Base-by-base conservation (phyloP, 2,329 filamentous ascomycete species). In the Cladophialophora carrionii region DNA sequence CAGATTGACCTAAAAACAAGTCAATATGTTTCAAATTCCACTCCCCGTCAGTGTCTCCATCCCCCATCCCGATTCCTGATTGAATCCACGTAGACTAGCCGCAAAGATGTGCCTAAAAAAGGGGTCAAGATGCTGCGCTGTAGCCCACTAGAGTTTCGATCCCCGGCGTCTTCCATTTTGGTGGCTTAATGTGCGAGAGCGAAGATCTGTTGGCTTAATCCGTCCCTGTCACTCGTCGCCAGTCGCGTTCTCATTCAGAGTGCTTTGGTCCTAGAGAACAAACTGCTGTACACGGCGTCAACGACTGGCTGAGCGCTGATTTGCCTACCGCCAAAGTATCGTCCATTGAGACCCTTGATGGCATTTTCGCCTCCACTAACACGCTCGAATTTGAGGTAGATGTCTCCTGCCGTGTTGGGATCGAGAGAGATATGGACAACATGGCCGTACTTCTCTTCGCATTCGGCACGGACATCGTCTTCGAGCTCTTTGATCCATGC, bases 381-480 rank as follows among this genome's bases (percentile, higher is more conserved):
- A 75, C 92, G 90, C 80, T 96, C 92, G 81, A 99, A 99, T 79
- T 99, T 99, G 78, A 99, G 88, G 79, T 96, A 99, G 73, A 99
- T 94, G 77, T 99, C 95, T 79, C 95, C 95, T 78, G 90, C 87
- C 55, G 92, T 95, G 81, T 96, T 96, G 71, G 90, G 88, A 82
- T 98, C 94, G 79, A 96, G 86, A 73, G 92, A 87, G 80, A 98
- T 96, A 87, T 99, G 95, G 78, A 98, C 92, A 74, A 99, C 94
- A 74, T 94, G 91, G 75, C 95, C 95, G 83, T 98, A 99, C 84
- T 95, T 96, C 73, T 88, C 85, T 81, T 96, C 91, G 77, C 94
- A 96, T 83, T 99, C 95, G 74, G 87, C 84, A 79, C 90, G 90
- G 76, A 99, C 91, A 76, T 99, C 95, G 77, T 92, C 89, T 81